Conservation (phyloP, 2,329 filamentous ascomycete species). For the Pochonia chlamydosporia region DNA sequence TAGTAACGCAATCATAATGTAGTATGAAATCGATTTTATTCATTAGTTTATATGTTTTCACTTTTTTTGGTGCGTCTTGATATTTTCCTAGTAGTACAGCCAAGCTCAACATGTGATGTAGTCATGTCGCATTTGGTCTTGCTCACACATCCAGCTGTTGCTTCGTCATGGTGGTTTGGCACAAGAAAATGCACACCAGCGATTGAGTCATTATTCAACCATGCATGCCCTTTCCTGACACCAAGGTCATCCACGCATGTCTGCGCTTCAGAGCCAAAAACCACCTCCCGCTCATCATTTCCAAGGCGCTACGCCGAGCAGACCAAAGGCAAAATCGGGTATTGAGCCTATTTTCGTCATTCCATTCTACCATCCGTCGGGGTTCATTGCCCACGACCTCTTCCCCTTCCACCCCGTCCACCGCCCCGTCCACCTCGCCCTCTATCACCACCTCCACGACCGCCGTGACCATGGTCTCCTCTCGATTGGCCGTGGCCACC, state of each 20-base stretch:
- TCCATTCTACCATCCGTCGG: background rate
- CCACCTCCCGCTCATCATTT: too few relatives aligned
- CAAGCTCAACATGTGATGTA: background rate
- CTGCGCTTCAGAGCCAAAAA: too few relatives aligned
- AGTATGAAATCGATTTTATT: background rate
- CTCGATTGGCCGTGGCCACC: conserved; percentile 53
- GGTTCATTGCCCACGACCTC: conserved; percentile 24
- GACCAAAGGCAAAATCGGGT: background rate
- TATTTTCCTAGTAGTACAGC: background rate
- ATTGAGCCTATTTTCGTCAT: background rate
- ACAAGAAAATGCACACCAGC: background rate
- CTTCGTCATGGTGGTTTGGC: background rate
- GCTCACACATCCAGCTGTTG: background rate
- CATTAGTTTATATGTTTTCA: background rate
- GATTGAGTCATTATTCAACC: background rate
- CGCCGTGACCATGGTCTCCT: conserved; percentile 48
- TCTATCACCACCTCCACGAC: conserved; percentile 40
- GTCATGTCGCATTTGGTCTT: background rate
- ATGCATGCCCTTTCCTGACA: background rate
- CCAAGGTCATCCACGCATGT: too few relatives aligned
- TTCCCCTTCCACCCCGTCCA: conserved; percentile 28
- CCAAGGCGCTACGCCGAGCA: too few relatives aligned
- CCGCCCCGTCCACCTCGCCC: conserved; percentile 33
- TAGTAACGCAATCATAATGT: conserved; percentile 5
- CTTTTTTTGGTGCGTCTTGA: background rate